These are phyloP conservation scores for Rhizopus arrhizus DNA, from an alignment of 371 early-diverging fungal genomes.

Conservation along the genomic window DNA sequence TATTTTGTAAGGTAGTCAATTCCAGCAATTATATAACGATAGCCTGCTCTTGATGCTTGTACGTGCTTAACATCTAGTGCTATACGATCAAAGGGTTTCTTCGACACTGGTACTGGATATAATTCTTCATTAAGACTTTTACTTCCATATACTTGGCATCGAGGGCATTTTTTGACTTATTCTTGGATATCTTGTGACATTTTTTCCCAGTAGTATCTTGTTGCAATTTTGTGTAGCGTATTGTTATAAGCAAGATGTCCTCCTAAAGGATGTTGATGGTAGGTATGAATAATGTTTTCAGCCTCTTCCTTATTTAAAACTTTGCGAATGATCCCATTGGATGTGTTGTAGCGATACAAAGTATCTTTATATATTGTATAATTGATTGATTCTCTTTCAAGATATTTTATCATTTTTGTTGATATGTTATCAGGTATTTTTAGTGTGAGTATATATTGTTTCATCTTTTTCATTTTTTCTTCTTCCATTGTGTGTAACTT, in stretches of 20 bases:
- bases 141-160: constrained; percentile 8
- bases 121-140: not conserved
- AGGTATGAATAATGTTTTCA: not conserved
- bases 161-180: not conserved
- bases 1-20: constrained; percentile 24
- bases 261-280: constrained; percentile 7
- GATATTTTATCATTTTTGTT: not conserved
- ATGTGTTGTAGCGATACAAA: not conserved
- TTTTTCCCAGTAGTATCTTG: not conserved
- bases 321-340: not conserved
- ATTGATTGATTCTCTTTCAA: not conserved
- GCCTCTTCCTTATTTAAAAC: not conserved
- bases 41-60: not conserved
- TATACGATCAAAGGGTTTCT: not conserved
- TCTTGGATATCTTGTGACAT: not conserved
- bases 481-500: too few species aligned
- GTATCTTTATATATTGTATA: not conserved
- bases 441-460: too few species aligned
- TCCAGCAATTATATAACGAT: constrained; percentile 27
- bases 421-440: too few species aligned
- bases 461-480: too few species aligned
- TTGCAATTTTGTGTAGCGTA: not conserved
- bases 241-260: constrained; percentile 1
- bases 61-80: constrained; percentile 7
- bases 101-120: constrained; percentile 1